Evolutionary conservation across 352 stramenopile species (phyloP), one percentile per base, ranked within the genome.

Genomic region (Globisporangium polare): DNA sequence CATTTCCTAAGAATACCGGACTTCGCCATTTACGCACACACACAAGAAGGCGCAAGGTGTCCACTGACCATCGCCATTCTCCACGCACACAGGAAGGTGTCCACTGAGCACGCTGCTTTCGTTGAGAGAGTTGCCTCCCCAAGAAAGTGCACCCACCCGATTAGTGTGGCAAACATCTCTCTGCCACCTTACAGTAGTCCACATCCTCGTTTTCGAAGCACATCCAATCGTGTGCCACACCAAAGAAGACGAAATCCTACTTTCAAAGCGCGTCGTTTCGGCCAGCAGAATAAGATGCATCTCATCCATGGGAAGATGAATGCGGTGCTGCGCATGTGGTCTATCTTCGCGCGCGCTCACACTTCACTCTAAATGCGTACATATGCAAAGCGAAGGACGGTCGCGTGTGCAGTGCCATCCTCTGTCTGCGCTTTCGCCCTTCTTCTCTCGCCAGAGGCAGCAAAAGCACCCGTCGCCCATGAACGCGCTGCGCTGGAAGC

Each of bases 401-500:
- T 7, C 15, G 3, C 15, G 12, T 15, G 33, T 9, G 35, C 2
- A 49, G 22, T 2, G 18, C 15, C 10, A 18, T 1, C 53, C 17
- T 9, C 24, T 52, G 17, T 9, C 33, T 39, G 33, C 2, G n/a
- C n/a, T n/a, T n/a, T n/a, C 33, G 27, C 27, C 26, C 18, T 9
- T 54, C 27, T 18, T 17, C 27, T 39, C 7, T 17, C 9, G 1
- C 1, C 27, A 26, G 1, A 24, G 10, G 3, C 12, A 33, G 22
- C 22, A 52, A 13, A 5, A 46, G 41, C 41, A 46, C 15, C 18
- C 7, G 3, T 39, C 17, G 26, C 26, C 39, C 18, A 65, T 65
- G 50, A 42, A 22, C 18, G 43, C 42, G 31, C 31, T 63, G 53
- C 54, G 10, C 12, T 63, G 31, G 60, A 58, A 58, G 31, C 42